phyloP scores from a whole-genome alignment of 306 rosid species.

The Sechiopsis laciniata region DNA sequence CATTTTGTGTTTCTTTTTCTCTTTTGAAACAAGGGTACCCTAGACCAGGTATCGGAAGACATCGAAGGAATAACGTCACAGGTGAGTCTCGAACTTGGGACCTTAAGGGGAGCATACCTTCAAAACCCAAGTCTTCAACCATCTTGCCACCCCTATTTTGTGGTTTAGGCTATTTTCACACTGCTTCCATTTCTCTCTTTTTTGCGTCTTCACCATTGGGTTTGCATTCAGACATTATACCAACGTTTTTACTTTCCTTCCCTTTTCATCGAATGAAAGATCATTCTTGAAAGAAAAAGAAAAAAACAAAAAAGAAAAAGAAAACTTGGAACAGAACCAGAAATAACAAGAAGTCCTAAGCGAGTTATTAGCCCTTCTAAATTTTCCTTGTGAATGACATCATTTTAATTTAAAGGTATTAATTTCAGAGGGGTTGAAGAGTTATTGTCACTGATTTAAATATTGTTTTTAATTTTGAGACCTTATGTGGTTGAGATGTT shows the following conservation, averaged over 20 bases:
- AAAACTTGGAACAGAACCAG: background rate
- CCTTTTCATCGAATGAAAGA: background rate
- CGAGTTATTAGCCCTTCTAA: no score
- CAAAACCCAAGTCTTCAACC: no score
- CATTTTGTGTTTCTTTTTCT: background rate
- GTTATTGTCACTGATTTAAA: background rate
- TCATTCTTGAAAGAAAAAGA: background rate
- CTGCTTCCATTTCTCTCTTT: background rate
- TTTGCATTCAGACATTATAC: background rate
- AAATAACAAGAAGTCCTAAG: background rate
- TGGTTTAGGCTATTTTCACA: background rate
- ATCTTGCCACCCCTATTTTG: no score
- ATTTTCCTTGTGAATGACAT: no score
- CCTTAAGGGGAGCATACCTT: no score
- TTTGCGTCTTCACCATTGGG: background rate
- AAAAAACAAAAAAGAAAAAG: no score
- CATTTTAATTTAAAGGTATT: background rate
- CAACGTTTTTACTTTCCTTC: background rate
- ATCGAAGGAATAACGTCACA: no score
- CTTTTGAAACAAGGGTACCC: no score
- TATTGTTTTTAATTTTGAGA: background rate
- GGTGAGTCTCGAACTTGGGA: no score
- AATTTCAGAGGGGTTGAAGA: conserved; percentile 3
- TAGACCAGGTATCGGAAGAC: no score
- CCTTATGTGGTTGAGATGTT: background rate